Evolutionary conservation across 306 rosid genomes (phyloP).

Genomic region (Cajanus cajan): DNA sequence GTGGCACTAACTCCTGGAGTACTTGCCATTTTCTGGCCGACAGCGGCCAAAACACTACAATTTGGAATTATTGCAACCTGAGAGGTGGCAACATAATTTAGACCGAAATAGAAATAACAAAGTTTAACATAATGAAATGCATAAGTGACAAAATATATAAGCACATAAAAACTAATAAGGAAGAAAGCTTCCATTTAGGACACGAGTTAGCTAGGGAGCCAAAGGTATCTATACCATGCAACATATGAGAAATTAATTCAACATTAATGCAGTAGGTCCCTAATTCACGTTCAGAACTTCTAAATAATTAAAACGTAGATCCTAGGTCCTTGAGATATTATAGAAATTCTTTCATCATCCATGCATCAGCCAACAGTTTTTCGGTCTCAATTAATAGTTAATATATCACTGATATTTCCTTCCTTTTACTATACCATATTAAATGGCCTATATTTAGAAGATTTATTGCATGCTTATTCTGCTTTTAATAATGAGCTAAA

Average conservation of each 20-base stretch:
- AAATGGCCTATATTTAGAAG: neutral
- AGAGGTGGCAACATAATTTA: slow-evolving; percentile 9
- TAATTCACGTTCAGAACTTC: neutral
- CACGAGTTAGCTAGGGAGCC: neutral
- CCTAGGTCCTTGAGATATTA: neutral
- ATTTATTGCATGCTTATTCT: neutral
- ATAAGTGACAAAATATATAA: neutral
- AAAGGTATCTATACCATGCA: neutral
- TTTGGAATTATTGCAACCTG: slow-evolving; percentile 71
- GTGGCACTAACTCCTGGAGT: slow-evolving; percentile 90
- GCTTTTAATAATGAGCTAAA: neutral
- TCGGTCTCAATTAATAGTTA: neutral
- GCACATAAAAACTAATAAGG: neutral
- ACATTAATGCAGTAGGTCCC: neutral
- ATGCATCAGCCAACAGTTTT: neutral
- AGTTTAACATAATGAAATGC: neutral
- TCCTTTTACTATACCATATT: neutral
- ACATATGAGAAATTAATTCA: neutral
- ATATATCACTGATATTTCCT: neutral
- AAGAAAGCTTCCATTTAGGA: too few relatives aligned
- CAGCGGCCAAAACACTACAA: slow-evolving; percentile 86
- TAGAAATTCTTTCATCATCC: neutral
- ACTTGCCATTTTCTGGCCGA: slow-evolving; percentile 90
- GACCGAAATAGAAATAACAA: neutral
- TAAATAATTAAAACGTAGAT: neutral